Base-by-base conservation (phyloP, 2,329 filamentous ascomycete genomes). In the Exutisphaerella laricina region DNA sequence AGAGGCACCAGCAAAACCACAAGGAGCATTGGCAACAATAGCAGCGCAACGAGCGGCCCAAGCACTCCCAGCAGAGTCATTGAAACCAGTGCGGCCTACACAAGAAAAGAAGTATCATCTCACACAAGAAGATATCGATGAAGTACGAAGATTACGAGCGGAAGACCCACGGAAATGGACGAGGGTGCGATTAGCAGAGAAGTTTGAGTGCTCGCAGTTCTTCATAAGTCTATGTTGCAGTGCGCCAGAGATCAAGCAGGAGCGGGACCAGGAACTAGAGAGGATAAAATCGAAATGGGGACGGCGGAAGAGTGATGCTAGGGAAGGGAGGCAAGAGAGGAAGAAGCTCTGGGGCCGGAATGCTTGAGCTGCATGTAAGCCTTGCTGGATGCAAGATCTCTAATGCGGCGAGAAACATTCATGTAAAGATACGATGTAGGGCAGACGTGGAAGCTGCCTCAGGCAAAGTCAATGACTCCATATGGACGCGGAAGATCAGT, bases 71-170 rank as follows among this genome's bases (percentile, higher is more conserved):
- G 41, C 56, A 4, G 16, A 29, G 32, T 44, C 53, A 38, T 70
- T 76, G 1, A 64, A 71, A 7, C 62, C 78, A 5, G 65, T 80
- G 28, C 72, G 72, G 41, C 55, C 64, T 5, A 64, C 70, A 3
- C 68, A 73, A 39, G 69, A 75, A 57, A 79, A 81, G 58, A 78
- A 74, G 52, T 82, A 84, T 51, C 77, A 83, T 57, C 64, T 84
- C 42, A 74, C 66, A 12, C 69, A 69, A 34, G 66, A 65, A 25
- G 70, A 84, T 33, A 70, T 84, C 23, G 70, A 70, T 26, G 75
- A 82, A 62, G 83, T 84, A 38, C 68, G 77, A 41, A 57, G 57
- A 29, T 65, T 84, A 40, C 67, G 80, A 34, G 56, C 61, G 21
- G 65, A 66, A 44, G 75, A 84, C 52, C 79, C 79, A 5, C 65